A percentile compares a stretch with the other conserved stretches of the same genome.
Evolutionary conservation across 495 filamentous ascomycete genomes (phyloP).

Genomic region (Neurospora tetrasperma): DNA sequence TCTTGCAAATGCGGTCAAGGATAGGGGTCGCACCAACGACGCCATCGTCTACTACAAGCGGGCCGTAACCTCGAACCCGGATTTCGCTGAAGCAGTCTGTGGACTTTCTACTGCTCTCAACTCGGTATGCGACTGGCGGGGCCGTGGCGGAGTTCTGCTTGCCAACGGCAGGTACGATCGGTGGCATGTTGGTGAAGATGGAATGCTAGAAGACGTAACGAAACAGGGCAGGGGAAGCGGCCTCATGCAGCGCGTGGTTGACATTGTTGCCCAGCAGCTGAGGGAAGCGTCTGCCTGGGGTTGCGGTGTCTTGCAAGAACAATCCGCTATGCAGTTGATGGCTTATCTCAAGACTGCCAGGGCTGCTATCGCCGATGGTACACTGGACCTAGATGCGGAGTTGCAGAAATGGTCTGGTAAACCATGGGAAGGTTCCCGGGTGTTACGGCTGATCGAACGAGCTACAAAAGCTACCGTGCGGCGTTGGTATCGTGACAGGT

Average conservation of each 20-base stretch:
- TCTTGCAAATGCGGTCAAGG: slow-evolving; percentile 95
- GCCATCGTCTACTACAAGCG: slow-evolving; percentile 87
- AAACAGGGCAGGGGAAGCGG: slow-evolving; percentile 52
- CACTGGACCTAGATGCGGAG: slow-evolving; percentile 25
- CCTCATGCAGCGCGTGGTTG: slow-evolving; percentile 91
- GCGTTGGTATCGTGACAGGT: slow-evolving; percentile 81
- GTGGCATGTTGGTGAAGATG: slow-evolving; percentile 87
- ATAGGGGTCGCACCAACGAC: slow-evolving; percentile 84
- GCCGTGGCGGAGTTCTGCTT: slow-evolving; percentile 73
- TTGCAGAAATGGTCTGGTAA: slow-evolving; percentile 63
- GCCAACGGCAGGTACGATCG: slow-evolving; percentile 67
- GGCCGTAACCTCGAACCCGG: slow-evolving; percentile 81
- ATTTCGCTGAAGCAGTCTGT: slow-evolving; percentile 96
- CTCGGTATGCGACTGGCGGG: slow-evolving; percentile 92
- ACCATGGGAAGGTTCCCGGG: slow-evolving; percentile 78
- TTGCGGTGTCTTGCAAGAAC: slow-evolving; percentile 53
- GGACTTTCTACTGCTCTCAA: slow-evolving; percentile 93
- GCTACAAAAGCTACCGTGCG: slow-evolving; percentile 66
- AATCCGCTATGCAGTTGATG: slow-evolving; percentile 32
- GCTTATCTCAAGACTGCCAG: slow-evolving; percentile 33
- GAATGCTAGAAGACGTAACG: slow-evolving; percentile 69
- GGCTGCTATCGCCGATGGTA: slow-evolving; percentile 13
- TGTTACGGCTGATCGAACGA: slow-evolving; percentile 81
- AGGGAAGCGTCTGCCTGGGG: slow-evolving; percentile 85
- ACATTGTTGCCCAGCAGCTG: slow-evolving; percentile 87